Conservation (phyloP, 2,329 filamentous ascomycete species). For the Aspergillus novofumigatus region DNA sequence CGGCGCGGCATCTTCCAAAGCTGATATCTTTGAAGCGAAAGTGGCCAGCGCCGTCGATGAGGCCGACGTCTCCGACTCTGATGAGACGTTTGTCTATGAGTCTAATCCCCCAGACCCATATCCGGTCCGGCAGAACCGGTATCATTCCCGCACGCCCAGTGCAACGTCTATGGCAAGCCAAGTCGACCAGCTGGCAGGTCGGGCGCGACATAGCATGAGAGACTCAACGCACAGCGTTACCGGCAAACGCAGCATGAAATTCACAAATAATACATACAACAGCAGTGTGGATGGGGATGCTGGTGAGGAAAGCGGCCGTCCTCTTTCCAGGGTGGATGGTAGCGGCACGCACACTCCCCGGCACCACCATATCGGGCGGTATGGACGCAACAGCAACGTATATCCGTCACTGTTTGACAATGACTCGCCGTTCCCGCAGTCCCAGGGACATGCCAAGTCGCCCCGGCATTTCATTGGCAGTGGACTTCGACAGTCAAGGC, state of each 20-base stretch:
- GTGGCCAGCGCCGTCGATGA: slow-evolving; percentile 95
- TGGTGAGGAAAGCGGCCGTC: slow-evolving; percentile 60
- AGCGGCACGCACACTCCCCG: slow-evolving; percentile 56
- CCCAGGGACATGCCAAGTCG: slow-evolving; percentile 62
- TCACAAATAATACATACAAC: slow-evolving; percentile 73
- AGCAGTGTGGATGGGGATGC: slow-evolving; percentile 62
- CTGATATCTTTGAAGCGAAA: slow-evolving; percentile 96
- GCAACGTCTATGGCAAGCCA: slow-evolving; percentile 68
- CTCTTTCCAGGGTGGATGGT: slow-evolving; percentile 58
- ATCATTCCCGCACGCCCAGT: slow-evolving; percentile 92
- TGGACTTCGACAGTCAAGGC: slow-evolving; percentile 61
- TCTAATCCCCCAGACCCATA: slow-evolving; percentile 74
- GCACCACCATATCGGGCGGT: slow-evolving; percentile 76
- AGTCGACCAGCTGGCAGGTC: slow-evolving; percentile 43
- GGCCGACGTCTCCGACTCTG: slow-evolving; percentile 92
- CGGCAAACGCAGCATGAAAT: slow-evolving; percentile 94
- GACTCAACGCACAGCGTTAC: slow-evolving; percentile 61
- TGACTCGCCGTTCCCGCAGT: slow-evolving; percentile 65
- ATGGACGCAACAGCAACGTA: slow-evolving; percentile 61
- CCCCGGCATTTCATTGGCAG: slow-evolving; percentile 48
- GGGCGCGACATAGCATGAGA: slow-evolving; percentile 63
- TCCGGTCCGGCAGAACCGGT: slow-evolving; percentile 61
- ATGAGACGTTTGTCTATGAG: slow-evolving; percentile 98
- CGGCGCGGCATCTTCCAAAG: slow-evolving; percentile 76
- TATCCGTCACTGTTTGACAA: slow-evolving; percentile 71